Percentiles rank a stretch among this genome's conserved stretches.
phyloP scores from a whole-genome alignment of 2,329 filamentous ascomycete species.

The Alternaria sp. region DNA sequence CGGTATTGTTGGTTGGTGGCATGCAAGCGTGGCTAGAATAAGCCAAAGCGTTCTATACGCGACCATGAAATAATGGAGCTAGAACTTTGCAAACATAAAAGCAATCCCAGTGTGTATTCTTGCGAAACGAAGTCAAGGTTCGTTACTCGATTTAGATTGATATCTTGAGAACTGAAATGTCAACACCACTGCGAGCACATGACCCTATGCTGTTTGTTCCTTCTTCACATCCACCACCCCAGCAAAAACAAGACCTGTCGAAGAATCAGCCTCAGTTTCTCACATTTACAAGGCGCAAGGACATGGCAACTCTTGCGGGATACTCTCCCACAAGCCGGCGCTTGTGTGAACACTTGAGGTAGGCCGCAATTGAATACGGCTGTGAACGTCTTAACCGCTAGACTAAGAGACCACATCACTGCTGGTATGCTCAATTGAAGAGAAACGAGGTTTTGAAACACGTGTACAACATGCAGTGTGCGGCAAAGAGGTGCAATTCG shows the following conservation, averaged over 20 bases:
- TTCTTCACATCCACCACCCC: neutral
- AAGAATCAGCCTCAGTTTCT: neutral
- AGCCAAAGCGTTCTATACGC: neutral
- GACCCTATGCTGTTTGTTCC: neutral
- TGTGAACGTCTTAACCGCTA: neutral
- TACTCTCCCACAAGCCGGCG: neutral
- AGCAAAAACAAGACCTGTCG: neutral
- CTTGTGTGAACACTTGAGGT: neutral
- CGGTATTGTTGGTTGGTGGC: slow-evolving; percentile 45
- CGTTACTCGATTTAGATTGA: neutral
- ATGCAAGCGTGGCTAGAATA: slow-evolving; percentile 46
- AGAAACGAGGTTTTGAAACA: neutral
- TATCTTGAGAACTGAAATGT: neutral
- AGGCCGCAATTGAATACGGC: neutral
- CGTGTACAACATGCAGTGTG: neutral
- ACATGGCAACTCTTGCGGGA: neutral
- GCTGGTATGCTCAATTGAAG: neutral
- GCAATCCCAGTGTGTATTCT: neutral
- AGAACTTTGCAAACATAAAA: neutral
- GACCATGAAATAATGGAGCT: neutral
- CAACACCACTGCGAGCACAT: neutral
- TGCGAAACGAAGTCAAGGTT: neutral
- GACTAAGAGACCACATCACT: neutral
- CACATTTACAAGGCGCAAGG: neutral
- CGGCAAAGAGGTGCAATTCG: neutral